A percentile compares a stretch with the other conserved stretches of the same genome.
Conservation (phyloP, 2,329 filamentous ascomycete genomes). For the Trichoderma brevicompactum region DNA sequence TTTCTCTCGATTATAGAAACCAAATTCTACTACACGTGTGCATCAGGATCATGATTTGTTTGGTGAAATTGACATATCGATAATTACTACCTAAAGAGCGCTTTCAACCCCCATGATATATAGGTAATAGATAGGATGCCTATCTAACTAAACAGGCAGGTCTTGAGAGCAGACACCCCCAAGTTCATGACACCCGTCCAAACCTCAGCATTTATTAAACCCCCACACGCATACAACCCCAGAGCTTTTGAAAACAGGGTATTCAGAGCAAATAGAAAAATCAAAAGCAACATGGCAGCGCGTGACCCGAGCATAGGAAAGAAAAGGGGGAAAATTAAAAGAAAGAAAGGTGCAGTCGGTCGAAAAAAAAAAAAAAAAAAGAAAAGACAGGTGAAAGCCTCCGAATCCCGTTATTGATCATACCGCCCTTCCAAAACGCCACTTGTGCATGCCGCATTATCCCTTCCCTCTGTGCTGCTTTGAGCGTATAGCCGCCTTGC, state of each 20-base stretch:
- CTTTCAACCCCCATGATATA: neutral
- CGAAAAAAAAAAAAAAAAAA: neutral
- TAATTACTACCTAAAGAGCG: constrained; percentile 6
- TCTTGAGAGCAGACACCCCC: neutral
- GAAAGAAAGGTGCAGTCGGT: neutral
- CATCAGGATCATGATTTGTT: no score
- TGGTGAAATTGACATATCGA: neutral
- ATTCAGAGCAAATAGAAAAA: constrained; percentile 6
- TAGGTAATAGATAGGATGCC: neutral
- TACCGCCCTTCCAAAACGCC: constrained; percentile 13
- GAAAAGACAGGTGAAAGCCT: neutral
- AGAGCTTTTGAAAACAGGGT: constrained; percentile 14
- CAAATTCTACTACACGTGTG: no score
- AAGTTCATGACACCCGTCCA: neutral
- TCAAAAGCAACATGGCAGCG: neutral
- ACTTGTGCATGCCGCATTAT: constrained; percentile 8
- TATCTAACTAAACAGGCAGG: neutral
- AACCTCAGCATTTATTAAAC: constrained; percentile 5
- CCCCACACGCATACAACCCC: neutral
- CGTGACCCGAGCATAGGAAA: neutral
- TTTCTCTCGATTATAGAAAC: neutral
- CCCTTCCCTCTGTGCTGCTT: constrained; percentile 1
- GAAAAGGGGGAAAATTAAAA: neutral
- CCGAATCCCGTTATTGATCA: neutral
- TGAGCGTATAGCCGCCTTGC: constrained; percentile 8